Conservation (phyloP, 2,329 filamentous ascomycete genomes). For the Phialemonium atrogriseum region DNA sequence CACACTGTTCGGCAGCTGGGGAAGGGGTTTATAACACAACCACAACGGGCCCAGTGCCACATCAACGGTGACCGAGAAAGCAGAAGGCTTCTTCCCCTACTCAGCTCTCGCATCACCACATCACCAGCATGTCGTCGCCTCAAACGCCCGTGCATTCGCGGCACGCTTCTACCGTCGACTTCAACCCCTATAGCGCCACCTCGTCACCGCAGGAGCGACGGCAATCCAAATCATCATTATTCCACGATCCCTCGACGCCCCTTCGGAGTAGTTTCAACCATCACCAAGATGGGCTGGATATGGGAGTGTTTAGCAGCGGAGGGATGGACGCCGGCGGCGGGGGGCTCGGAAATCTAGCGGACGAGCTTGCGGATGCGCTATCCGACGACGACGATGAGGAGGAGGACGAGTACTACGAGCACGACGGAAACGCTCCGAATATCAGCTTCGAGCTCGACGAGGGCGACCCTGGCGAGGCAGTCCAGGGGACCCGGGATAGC, state of each 20-base stretch:
- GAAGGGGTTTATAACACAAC: no score
- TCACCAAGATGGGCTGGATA: slow-evolving; percentile 33
- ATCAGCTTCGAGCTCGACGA: slow-evolving; percentile 26
- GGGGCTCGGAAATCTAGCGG: slow-evolving; percentile 68
- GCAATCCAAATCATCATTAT: slow-evolving; percentile 39
- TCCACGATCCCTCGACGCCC: slow-evolving; percentile 41
- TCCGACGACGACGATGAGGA: slow-evolving; percentile 55
- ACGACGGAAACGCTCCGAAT: slow-evolving; percentile 20
- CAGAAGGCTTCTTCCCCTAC: no score
- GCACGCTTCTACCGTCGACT: slow-evolving; percentile 45
- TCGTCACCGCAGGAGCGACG: slow-evolving; percentile 38
- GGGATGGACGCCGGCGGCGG: slow-evolving; percentile 34
- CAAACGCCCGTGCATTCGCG: slow-evolving; percentile 52
- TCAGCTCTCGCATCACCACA: no score
- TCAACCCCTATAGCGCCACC: slow-evolving; percentile 26
- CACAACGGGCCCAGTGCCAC: no score
- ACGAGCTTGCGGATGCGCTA: slow-evolving; percentile 69
- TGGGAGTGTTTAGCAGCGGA: slow-evolving; percentile 34
- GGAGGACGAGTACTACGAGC: slow-evolving; percentile 33
- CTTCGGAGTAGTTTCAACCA: slow-evolving; percentile 40
- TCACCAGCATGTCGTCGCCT: slow-evolving; percentile 35
- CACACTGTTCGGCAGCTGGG: no score
- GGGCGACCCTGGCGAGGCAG: slow-evolving; percentile 13
- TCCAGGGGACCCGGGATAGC: slow-evolving; percentile 29
- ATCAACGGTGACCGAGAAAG: no score